Conservation (phyloP, 345 rosid genomes). For the Microthlaspi erraticum region DNA sequence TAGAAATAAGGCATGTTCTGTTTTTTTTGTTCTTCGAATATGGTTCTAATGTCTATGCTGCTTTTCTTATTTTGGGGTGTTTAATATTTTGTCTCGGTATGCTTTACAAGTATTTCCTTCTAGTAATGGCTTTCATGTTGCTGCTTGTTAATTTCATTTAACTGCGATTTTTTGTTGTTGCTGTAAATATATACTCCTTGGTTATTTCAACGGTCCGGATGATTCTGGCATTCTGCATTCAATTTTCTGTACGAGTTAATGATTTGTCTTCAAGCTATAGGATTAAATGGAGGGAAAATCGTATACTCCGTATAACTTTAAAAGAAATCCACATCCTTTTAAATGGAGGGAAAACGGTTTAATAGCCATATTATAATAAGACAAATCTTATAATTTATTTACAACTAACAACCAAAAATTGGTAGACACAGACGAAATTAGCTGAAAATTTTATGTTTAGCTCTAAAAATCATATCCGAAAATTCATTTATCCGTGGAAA, state of each 20-base stretch:
- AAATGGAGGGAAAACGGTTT: not conserved
- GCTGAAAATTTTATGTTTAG: too few relatives aligned
- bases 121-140: slow-evolving; percentile 38
- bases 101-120: slow-evolving; percentile 20
- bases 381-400: not conserved
- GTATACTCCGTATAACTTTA: not conserved
- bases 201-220: slow-evolving; percentile 25
- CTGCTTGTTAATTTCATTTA: slow-evolving; percentile 14
- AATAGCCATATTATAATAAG: not conserved
- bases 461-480: too few relatives aligned
- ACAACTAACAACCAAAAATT: not conserved
- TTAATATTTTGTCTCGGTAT: not conserved
- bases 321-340: not conserved
- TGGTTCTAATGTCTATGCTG: slow-evolving; percentile 30
- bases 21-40: slow-evolving; percentile 23
- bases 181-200: not conserved
- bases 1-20: slow-evolving; percentile 19
- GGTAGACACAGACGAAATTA: not conserved
- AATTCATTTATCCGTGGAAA: not conserved
- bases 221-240: slow-evolving; percentile 42
- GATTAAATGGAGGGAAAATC: slow-evolving; percentile 27
- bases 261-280: slow-evolving; percentile 31
- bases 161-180: not conserved
- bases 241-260: slow-evolving; percentile 31
- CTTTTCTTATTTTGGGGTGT: not conserved